A percentile compares a stretch with the other conserved stretches of the same genome.
phyloP scores from a whole-genome alignment of 2,329 filamentous ascomycete species.

The Chrysosporium queenslandicum region DNA sequence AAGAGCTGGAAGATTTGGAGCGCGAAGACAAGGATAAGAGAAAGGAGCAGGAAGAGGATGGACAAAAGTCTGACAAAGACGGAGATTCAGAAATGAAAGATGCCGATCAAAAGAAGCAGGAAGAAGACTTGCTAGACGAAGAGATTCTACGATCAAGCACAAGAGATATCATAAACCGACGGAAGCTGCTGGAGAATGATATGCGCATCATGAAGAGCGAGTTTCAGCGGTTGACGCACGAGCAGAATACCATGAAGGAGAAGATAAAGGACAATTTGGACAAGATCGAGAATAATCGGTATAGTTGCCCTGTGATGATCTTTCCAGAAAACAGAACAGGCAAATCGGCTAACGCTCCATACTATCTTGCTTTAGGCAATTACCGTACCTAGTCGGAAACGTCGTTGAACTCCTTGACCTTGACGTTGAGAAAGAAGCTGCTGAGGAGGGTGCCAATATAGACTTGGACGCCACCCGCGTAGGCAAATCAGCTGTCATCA shows the following conservation, averaged over 20 bases:
- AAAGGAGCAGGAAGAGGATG: slow-evolving; percentile 47
- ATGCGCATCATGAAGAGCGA: slow-evolving; percentile 98
- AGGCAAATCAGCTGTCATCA: slow-evolving; percentile 97
- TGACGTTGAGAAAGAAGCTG: slow-evolving; percentile 89
- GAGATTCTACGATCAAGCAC: slow-evolving; percentile 90
- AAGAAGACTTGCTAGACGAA: slow-evolving; percentile 77
- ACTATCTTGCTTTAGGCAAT: slow-evolving; percentile 54
- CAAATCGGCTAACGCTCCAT: not conserved
- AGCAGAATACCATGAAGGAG: slow-evolving; percentile 91
- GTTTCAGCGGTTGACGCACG: slow-evolving; percentile 82
- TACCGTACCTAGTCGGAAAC: slow-evolving; percentile 96
- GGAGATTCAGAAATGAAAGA: slow-evolving; percentile 90
- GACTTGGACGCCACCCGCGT: slow-evolving; percentile 93
- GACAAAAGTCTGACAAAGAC: slow-evolving; percentile 49
- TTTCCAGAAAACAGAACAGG: no score
- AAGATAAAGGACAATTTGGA: slow-evolving; percentile 99
- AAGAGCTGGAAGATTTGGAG: slow-evolving; percentile 84
- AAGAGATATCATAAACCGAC: slow-evolving; percentile 84
- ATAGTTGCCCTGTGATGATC: slow-evolving; percentile 18
- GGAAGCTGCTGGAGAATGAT: slow-evolving; percentile 90
- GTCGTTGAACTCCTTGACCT: slow-evolving; percentile 95
- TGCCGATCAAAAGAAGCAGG: slow-evolving; percentile 52
- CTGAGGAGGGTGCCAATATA: slow-evolving; percentile 96
- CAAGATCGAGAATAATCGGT: slow-evolving; percentile 99
- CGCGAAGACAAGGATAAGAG: slow-evolving; percentile 57